Percentiles rank a stretch among this genome's conserved stretches.
Evolutionary conservation across 768 basidiomycete species (phyloP).

Genomic region (Boletus insuetus): DNA sequence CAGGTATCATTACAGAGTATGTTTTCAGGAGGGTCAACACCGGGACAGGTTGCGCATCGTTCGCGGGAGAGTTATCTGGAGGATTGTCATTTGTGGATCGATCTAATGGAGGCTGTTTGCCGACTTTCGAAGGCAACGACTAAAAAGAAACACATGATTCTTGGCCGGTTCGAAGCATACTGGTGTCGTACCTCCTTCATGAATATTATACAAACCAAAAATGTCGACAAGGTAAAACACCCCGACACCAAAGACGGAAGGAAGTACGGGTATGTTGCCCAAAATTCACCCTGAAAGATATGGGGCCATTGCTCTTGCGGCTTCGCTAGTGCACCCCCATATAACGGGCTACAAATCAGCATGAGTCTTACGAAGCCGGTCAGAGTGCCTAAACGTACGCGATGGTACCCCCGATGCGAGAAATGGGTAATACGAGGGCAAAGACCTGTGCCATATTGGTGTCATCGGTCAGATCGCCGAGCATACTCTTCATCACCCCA

Average conservation of each 20-base stretch:
- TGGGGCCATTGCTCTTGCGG: slow-evolving; percentile 54
- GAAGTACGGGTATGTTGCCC: background rate
- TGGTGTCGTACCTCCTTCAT: slow-evolving; percentile 31
- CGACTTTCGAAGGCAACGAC: slow-evolving; percentile 24
- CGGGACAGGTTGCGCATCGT: slow-evolving; percentile 11
- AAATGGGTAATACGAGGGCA: slow-evolving; percentile 9
- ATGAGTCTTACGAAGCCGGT: background rate
- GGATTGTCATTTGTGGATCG: background rate
- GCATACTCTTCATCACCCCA: slow-evolving; percentile 66
- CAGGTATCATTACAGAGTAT: slow-evolving; percentile 38
- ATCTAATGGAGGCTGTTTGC: background rate
- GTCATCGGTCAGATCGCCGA: slow-evolving; percentile 56
- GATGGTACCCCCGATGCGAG: background rate
- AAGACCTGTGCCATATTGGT: slow-evolving; percentile 37
- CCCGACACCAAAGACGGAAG: slow-evolving; percentile 11
- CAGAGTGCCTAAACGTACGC: background rate
- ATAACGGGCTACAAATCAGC: slow-evolving; percentile 35
- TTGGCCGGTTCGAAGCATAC: background rate
- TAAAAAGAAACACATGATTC: slow-evolving; percentile 1
- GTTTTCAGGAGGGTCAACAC: slow-evolving; percentile 35
- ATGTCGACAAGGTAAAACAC: slow-evolving; percentile 2
- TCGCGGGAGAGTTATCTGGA: background rate
- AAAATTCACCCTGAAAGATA: slow-evolving; percentile 38
- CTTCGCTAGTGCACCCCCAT: slow-evolving; percentile 53
- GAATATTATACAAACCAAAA: slow-evolving; percentile 15